Base-by-base conservation (phyloP, 345 rosid species). In the Populus alba region DNA sequence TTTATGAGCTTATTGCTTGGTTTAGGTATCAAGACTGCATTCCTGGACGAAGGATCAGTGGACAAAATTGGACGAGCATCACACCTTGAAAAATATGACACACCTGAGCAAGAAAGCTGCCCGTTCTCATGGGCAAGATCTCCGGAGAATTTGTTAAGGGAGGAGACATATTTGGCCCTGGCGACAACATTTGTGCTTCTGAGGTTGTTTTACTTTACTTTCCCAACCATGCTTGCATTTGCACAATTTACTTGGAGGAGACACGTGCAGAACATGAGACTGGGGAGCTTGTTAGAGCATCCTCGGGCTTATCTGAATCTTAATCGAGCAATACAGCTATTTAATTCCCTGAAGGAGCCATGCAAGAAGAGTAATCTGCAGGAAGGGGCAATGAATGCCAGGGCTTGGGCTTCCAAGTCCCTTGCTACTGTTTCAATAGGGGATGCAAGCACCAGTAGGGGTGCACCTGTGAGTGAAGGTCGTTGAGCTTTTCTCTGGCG, bases 61-160 rank as follows among this genome's bases (percentile, higher is more conserved):
- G 88, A 86, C 77, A 88, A 81, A 85, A 83, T 79, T 25, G 75
- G 75, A 55, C 68, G 29, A 22, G 72, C 76, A 22, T 89, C 92
- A 35, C 78, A 87, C 81, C 88, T 78, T 18, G 91, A 85, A 80
- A 89, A 88, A 83, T 81, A 83, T 73, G 83, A 79, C 69, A 84
- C 78, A 74, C 22, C 75, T 8, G 97, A 89, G 77, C 90, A 41
- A 39, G 99, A 96, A 73, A 93, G 84, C 85, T 96, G 98, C 77
- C 99, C 97, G 0, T 96, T 92, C 85, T 86, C 94, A 68, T 96
- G 99, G 99, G 97, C 95, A 75, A 94, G 90, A 86, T 93, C 99
- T 61, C 99, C 99, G 2, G 97, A 91, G 89, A 92, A 94, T 73
- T 73, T 92, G 85, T 88, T 96, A 66, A 86, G 83, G 8, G 95